Evolutionary conservation across 306 rosid genomes (phyloP), one percentile per base, ranked within the genome.

Genomic region (Senna siamea): DNA sequence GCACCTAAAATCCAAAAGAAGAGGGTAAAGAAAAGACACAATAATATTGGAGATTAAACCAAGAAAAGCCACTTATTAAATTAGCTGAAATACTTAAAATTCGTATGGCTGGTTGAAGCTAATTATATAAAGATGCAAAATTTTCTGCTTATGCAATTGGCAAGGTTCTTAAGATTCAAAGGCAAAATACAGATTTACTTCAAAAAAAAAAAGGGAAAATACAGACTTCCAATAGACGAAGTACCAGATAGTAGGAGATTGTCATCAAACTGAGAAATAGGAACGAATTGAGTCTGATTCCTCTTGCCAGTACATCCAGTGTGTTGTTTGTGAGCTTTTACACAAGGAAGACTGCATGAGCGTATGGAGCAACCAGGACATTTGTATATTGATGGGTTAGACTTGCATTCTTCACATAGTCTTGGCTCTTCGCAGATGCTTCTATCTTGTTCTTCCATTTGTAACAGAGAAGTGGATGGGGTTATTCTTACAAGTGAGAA

Each of bases 341-440:
- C 96, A 77, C 98, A 94, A 14, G 84, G 75, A 9, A 93, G 94
- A 72, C 93, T 72, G 66, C 98, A 95, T 26, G 98, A 87, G 57
- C 87, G 89, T n/a, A 77, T 11, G 35, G 93, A 87, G 83, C 98
- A 95, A 35, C 92, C 87, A 1, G 99, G 99, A 69, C 99, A 95
- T 70, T 82, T 92, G 81, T 90, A 95, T 69, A 87, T 92, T 10
- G 84, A 88, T 11, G 88, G 87, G 20, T 83, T 88, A 2, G 59
- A 66, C 76, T 86, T 86, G 89, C 99, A 95, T 78, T 92, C 97
- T 58, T 87, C 85, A 66, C 99, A 95, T 9, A 73, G 5, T 2
- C 48, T 56, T 66, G 64, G 28, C 22, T 8, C 70, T 69, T 78
- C 58, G 6, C 20, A 6, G 26, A 30, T 65, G 38, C 79, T 56